phyloP scores from a whole-genome alignment of 495 filamentous ascomycete species.

The Lepidopterella palustris region DNA sequence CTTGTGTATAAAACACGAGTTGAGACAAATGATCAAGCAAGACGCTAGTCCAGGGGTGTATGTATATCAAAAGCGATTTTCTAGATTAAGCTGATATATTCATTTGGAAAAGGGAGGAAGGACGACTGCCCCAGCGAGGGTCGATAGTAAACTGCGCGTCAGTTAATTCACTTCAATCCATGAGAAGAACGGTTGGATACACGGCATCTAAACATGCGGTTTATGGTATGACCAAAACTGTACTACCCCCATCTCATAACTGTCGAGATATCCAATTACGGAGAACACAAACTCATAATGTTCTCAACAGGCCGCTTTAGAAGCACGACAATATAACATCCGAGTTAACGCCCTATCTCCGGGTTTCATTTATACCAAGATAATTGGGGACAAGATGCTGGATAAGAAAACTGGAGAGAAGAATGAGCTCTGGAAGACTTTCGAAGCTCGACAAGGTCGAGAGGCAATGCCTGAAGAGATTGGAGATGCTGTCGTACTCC shows the following conservation, averaged over 20 bases:
- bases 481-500: constrained; percentile 40
- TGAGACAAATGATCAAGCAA: constrained; percentile 38
- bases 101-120: constrained; percentile 7
- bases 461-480: constrained; percentile 41
- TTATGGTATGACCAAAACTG: constrained; percentile 43
- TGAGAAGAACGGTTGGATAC: constrained; percentile 39
- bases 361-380: constrained; percentile 39
- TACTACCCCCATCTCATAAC: constrained; percentile 31
- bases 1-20: constrained; percentile 33
- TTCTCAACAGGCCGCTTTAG: constrained; percentile 14
- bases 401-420: not conserved
- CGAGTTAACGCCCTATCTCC: constrained; percentile 44
- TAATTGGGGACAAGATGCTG: constrained; percentile 34
- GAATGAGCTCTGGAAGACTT: constrained; percentile 14
- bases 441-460: constrained; percentile 36
- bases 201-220: constrained; percentile 46
- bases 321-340: constrained; percentile 38
- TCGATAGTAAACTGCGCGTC: constrained; percentile 47
- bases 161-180: constrained; percentile 35
- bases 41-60: constrained; percentile 24
- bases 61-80: not conserved
- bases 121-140: constrained; percentile 33
- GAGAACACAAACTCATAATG: not conserved
- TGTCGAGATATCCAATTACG: not conserved
- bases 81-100: not conserved